Evolutionary conservation across 495 filamentous ascomycete species (phyloP), one percentile per base, ranked within the genome.

Genomic region (Copromyces sp.): DNA sequence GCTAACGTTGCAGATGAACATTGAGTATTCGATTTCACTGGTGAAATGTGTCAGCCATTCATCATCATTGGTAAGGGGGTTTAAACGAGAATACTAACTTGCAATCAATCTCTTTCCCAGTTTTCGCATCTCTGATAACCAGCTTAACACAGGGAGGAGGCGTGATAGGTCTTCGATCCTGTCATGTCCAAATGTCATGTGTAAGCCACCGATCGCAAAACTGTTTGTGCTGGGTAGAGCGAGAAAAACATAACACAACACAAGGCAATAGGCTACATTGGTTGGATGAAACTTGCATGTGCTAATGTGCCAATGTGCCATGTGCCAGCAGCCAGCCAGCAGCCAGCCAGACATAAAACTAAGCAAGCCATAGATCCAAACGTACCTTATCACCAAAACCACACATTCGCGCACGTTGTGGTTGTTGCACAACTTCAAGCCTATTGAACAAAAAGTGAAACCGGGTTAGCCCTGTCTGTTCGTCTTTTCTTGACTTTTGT

Each of bases 91-190:
- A 24, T 32, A 85, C 92, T 80, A 86, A 97, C 92, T 93, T 95
- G 84, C 91, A 91, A 82, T 97, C 92, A 68, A 97, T 87, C 80
- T 97, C 93, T 78, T 95, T 93, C 29, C 93, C 90, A 2, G 94
- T 94, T 39, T 83, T 84, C 47, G 87, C 85, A 80, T 98, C 95
- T 76, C 85, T 89, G 35, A 99, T 89, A 35, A 97, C 85, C 9
- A 99, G 87, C 73, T 92, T 86, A 61, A 98, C 92, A 80, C 95
- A 98, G 11, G 95, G 95, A 35, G 95, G 95, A 39, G 95, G 95
- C 38, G 95, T 98, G 80, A 99, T 97, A 32, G 95, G 95, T 74
- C 95, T 87, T 77, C 95, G 92, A 81, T 99, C 95, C 93, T 97
- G 71, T 71, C 7, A 9, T 45, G 75, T 71, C 39, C 32, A n/a